Evolutionary conservation across 805 yeast genomes (phyloP).

Genomic region (Candida xyloterini): DNA sequence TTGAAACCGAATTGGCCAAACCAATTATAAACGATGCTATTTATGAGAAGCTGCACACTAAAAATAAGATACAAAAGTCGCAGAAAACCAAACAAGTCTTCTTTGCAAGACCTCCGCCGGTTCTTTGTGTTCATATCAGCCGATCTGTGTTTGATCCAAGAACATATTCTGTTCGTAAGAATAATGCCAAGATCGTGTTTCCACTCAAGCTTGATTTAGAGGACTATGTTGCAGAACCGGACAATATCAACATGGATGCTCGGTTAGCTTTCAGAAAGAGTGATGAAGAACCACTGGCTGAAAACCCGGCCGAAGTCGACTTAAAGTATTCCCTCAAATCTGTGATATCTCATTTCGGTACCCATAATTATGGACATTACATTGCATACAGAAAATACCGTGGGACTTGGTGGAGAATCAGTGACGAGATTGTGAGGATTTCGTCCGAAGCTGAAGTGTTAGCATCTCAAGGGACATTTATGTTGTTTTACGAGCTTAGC

Average conservation of each 20-base stretch:
- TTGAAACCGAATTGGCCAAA: slow-evolving; percentile 53
- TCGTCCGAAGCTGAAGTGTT: slow-evolving; percentile 80
- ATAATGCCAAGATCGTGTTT: slow-evolving; percentile 77
- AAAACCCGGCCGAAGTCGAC: slow-evolving; percentile 32
- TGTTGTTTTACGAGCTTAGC: slow-evolving; percentile 78
- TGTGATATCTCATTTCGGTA: slow-evolving; percentile 89
- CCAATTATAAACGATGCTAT: slow-evolving; percentile 78
- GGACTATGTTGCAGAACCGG: slow-evolving; percentile 65
- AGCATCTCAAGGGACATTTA: slow-evolving; percentile 81
- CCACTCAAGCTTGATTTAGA: slow-evolving; percentile 66
- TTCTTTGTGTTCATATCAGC: slow-evolving; percentile 82
- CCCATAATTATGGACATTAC: slow-evolving; percentile 97
- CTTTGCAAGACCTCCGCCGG: slow-evolving; percentile 78
- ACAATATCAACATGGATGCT: slow-evolving; percentile 76
- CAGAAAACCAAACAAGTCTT: slow-evolving; percentile 81
- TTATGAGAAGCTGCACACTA: slow-evolving; percentile 69
- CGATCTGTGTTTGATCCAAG: slow-evolving; percentile 89
- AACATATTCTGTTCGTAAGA: slow-evolving; percentile 80
- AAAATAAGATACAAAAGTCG: slow-evolving; percentile 69
- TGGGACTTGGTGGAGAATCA: slow-evolving; percentile 93
- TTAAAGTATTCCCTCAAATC: slow-evolving; percentile 73
- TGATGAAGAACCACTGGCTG: slow-evolving; percentile 33
- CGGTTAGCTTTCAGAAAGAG: slow-evolving; percentile 68
- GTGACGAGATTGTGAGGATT: slow-evolving; percentile 83
- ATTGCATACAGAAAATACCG: slow-evolving; percentile 79